A percentile compares a stretch with the other conserved stretches of the same genome.
Evolutionary conservation across 2,329 filamentous ascomycete genomes (phyloP).

Genomic region (Pseudogymnoascus sp.): DNA sequence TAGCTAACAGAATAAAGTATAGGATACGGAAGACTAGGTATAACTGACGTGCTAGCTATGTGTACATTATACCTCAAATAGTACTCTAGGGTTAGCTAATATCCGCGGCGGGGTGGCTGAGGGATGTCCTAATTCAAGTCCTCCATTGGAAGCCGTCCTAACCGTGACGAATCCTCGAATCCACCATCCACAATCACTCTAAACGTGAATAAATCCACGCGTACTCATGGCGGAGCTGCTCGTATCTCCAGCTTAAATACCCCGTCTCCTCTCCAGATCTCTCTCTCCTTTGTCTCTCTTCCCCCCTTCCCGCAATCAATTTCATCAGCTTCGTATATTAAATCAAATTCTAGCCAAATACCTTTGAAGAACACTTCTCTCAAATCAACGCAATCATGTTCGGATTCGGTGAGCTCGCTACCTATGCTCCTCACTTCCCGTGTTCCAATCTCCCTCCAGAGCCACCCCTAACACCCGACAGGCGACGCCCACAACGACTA

Average conservation of each 20-base stretch:
- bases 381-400: slow-evolving; percentile 4
- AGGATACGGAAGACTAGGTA: neutral
- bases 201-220: neutral
- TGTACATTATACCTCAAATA: neutral
- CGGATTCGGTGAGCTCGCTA: neutral
- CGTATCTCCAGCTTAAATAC: slow-evolving; percentile 1
- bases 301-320: neutral
- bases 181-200: neutral
- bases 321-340: neutral
- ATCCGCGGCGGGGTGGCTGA: neutral
- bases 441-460: too few relatives aligned
- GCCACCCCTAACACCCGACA: slow-evolving; percentile 16
- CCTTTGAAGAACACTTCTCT: neutral
- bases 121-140: neutral
- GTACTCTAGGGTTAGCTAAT: neutral
- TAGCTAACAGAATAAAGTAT: neutral
- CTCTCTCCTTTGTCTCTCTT: neutral
- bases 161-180: neutral
- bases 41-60: neutral
- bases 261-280: neutral
- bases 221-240: neutral
- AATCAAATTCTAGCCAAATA: neutral
- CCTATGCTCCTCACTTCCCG: neutral
- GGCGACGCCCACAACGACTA: slow-evolving; percentile 36
- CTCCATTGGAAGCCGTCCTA: neutral